Percentiles rank a stretch among this genome's conserved stretches.
Conservation (phyloP, 164 flowering plant genomes). For the Liriodendron chinense region DNA sequence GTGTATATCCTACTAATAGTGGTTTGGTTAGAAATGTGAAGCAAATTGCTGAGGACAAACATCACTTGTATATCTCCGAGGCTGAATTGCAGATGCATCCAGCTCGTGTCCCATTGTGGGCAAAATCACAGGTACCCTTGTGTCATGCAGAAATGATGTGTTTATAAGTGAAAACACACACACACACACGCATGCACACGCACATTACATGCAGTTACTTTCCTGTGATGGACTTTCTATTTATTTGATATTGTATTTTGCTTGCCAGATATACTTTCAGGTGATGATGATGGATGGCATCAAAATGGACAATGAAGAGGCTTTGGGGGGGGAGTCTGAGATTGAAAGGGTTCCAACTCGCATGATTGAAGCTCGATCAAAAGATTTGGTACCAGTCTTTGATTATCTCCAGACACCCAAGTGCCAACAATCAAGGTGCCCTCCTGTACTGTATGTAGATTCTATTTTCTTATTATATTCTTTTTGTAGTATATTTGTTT, state of each 20-base stretch:
- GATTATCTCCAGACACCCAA: constrained; percentile 47
- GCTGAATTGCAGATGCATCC: constrained; percentile 75
- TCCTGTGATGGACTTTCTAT: background rate
- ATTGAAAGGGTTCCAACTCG: constrained; percentile 56
- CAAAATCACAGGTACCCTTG: constrained; percentile 55
- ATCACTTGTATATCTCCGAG: constrained; percentile 64
- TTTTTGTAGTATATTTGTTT: background rate
- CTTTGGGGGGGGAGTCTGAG: constrained; percentile 52
- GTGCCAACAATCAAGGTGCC: constrained; percentile 52
- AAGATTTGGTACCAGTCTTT: constrained; percentile 57
- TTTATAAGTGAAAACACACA: background rate
- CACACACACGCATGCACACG: no score
- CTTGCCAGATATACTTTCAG: constrained; percentile 61
- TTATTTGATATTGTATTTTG: constrained; percentile 10
- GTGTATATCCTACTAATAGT: constrained; percentile 18
- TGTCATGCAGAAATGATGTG: background rate
- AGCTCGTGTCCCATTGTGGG: constrained; percentile 57
- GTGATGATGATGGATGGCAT: constrained; percentile 36
- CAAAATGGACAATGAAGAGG: constrained; percentile 23
- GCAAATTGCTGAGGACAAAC: constrained; percentile 39
- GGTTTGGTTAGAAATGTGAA: constrained; percentile 24
- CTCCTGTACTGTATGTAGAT: background rate
- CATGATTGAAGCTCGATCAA: constrained; percentile 61
- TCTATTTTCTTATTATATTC: background rate
- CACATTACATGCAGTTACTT: no score